Conservation (phyloP, 257 asterid genomes). For the Penstemon davidsonii region DNA sequence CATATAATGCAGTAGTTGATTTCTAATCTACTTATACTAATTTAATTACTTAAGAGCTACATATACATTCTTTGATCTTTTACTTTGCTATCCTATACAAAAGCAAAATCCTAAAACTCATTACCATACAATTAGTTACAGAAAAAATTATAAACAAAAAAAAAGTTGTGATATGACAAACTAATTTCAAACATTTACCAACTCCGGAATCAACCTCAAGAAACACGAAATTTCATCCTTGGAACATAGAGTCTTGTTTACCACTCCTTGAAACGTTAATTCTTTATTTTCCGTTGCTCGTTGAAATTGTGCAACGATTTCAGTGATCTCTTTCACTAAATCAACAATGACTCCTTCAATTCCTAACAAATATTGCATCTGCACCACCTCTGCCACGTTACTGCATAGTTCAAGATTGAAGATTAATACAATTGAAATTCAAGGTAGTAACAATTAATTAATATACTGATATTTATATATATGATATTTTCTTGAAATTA, state of each 20-base stretch:
- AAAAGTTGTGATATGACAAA: background rate
- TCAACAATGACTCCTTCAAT: slow-evolving; percentile 40
- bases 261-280: background rate
- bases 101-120: background rate
- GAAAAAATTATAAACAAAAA: too few relatives aligned
- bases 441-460: too few relatives aligned
- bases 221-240: slow-evolving; percentile 25
- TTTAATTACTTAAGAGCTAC: too few relatives aligned
- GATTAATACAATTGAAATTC: background rate
- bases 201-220: slow-evolving; percentile 17
- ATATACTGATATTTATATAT: background rate
- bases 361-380: slow-evolving; percentile 32
- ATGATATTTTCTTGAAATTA: background rate
- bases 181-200: slow-evolving; percentile 18
- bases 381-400: slow-evolving; percentile 31
- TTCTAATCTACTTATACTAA: too few relatives aligned
- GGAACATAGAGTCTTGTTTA: slow-evolving; percentile 15
- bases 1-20: too few relatives aligned
- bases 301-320: slow-evolving; percentile 18
- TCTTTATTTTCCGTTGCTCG: background rate
- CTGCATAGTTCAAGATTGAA: background rate
- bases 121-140: background rate
- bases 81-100: background rate
- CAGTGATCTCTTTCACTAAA: slow-evolving; percentile 28
- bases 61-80: too few relatives aligned